Conservation (phyloP, 129 eudicot genomes). For the Escallonia rubra region DNA sequence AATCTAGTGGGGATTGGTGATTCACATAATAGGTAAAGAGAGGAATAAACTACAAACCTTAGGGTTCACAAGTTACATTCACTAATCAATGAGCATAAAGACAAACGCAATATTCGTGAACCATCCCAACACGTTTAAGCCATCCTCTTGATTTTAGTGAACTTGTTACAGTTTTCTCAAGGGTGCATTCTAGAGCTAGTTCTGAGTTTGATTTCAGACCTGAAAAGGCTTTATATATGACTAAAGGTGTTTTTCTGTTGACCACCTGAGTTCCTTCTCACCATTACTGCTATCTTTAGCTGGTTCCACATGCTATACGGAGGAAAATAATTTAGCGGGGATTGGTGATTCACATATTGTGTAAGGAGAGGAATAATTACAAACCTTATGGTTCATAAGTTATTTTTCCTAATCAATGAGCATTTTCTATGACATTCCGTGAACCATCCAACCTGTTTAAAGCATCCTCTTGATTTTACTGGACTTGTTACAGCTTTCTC, state of each 20-base stretch:
- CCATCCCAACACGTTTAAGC: conserved; percentile 17
- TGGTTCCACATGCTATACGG: no score
- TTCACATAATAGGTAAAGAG: neutral
- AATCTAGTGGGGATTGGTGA: no score
- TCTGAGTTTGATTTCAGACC: neutral
- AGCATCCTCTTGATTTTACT: conserved; percentile 3
- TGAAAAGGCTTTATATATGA: no score
- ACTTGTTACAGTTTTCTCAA: neutral
- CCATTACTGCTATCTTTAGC: no score
- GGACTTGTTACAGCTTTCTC: neutral
- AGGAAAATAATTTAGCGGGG: no score
- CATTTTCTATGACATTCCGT: no score
- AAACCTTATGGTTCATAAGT: neutral
- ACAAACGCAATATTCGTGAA: no score
- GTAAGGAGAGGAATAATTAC: neutral
- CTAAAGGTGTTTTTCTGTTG: no score
- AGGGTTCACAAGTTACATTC: neutral
- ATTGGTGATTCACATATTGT: no score
- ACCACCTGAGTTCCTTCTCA: no score
- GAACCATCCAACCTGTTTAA: conserved; percentile 20
- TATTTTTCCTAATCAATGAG: neutral
- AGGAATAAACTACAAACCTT: neutral
- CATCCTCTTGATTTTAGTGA: neutral
- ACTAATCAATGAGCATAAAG: neutral
- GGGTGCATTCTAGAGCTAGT: neutral